Evolutionary conservation across 495 filamentous ascomycete genomes (phyloP).

Genomic region (Rhizodiscina lignyota): DNA sequence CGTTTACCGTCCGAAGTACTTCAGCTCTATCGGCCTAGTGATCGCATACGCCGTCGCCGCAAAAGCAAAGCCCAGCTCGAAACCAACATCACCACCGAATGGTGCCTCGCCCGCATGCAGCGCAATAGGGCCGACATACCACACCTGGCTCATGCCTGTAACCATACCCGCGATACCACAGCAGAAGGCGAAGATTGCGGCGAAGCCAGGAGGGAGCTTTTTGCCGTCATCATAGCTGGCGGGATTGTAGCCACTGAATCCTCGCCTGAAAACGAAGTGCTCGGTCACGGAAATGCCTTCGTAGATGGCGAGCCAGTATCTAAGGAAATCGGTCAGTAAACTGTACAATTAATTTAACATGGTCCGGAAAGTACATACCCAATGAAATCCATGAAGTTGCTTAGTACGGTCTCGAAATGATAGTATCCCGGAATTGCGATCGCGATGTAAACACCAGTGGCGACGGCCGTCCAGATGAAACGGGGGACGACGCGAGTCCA

Average conservation of each 20-base stretch:
- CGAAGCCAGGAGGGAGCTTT: conserved; percentile 53
- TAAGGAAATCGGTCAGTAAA: conserved; percentile 9
- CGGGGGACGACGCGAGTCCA: conserved; percentile 54
- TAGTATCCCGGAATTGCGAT: conserved; percentile 65
- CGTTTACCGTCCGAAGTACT: conserved; percentile 30
- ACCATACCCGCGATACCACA: conserved; percentile 58
- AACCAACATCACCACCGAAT: conserved; percentile 58
- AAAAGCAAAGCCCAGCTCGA: conserved; percentile 51
- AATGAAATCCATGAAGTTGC: conserved; percentile 67
- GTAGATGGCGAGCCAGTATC: conserved; percentile 79
- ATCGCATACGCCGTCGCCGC: conserved; percentile 26
- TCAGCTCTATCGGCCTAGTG: conserved; percentile 36
- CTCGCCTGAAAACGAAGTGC: conserved; percentile 61
- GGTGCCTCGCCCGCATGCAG: conserved; percentile 36
- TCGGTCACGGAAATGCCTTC: conserved; percentile 53
- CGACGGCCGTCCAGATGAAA: conserved; percentile 59
- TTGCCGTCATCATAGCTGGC: conserved; percentile 41
- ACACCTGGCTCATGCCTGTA: conserved; percentile 60
- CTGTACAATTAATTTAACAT: background rate
- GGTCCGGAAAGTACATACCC: conserved; percentile 14
- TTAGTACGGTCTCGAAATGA: conserved; percentile 52
- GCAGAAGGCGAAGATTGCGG: conserved; percentile 48
- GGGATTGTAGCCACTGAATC: conserved; percentile 42
- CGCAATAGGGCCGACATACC: conserved; percentile 61
- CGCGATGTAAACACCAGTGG: conserved; percentile 51